Base-by-base conservation (phyloP, 495 filamentous ascomycete species). In the Penicillium manginii region DNA sequence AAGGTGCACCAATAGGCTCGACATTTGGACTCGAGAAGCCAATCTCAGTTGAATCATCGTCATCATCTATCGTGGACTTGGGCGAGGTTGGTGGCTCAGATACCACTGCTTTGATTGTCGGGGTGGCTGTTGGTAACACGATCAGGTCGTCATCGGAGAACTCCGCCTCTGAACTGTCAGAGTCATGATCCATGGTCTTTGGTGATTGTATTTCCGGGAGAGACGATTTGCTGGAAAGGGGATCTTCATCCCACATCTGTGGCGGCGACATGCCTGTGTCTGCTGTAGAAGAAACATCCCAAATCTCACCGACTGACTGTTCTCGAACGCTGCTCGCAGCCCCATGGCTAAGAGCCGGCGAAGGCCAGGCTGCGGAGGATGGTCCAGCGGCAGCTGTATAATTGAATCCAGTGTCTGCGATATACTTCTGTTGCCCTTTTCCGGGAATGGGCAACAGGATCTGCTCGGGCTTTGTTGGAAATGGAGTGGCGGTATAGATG, bases 401-500 rank as follows among this genome's bases (percentile, higher is more conserved):
- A 47, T 54, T 64, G 49, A 73, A 72, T 11, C 69, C 69, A 9
- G 67, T 73, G 46, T 75, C 70, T 48, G 73, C 64, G 50, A 78
- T 65, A 40, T 72, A 74, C 19, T 71, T 58, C 35, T 73, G 67
- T 31, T 70, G 76, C 2, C 76, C 78, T 70, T 77, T 78, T 11
- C 75, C 76, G 17, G 74, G 75, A 45, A 71, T 73, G 15, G 81
- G 81, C 48, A 78, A 59, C 42, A 83, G 67, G 12, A 83, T 72
- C 52, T 83, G 81, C 54, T 78, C 80, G 31, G 81, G 78, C 49
- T 81, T 81, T 33, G 81, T 83, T 17, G 81, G 81, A 60, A 76
- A 83, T 15, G 81, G 79, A 11, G 71, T 79, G 33, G 72, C 66
- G 21, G 67, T 69, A 62, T 81, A 80, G 37, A 80, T 64, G 61